These are phyloP conservation scores for Dactylellina drechsleri DNA, from an alignment of 2,329 filamentous ascomycete species.

Conservation along the genomic window DNA sequence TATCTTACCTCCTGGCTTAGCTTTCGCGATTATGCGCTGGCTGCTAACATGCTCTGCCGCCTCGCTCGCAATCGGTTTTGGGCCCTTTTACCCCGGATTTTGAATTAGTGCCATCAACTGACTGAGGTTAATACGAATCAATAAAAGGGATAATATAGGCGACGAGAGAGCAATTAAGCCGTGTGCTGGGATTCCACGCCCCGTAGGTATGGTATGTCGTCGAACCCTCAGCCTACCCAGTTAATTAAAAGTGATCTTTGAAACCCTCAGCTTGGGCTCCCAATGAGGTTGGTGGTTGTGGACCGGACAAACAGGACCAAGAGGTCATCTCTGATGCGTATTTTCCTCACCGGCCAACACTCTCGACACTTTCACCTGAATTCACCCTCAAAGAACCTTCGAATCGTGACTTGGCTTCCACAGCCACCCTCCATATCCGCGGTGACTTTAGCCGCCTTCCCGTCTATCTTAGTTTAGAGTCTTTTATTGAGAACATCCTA, in stretches of 20 bases:
- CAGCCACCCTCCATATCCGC: not conserved
- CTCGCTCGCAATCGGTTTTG: constrained; percentile 8
- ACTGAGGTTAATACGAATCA: constrained; percentile 38
- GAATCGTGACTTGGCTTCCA: constrained; percentile 13
- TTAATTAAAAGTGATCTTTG: too few species aligned
- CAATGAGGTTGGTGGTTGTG: constrained; percentile 21
- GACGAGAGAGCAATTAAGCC: constrained; percentile 11
- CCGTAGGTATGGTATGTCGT: constrained; percentile 7
- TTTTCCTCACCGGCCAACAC: constrained; percentile 30
- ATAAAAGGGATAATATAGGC: constrained; percentile 37
- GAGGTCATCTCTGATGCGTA: not conserved
- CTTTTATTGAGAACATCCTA: constrained; percentile 4
- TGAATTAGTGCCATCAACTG: constrained; percentile 31
- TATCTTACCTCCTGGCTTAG: not conserved
- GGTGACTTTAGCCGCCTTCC: constrained; percentile 1
- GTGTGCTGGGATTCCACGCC: constrained; percentile 22
- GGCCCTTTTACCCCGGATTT: constrained; percentile 51
- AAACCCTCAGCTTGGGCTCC: not conserved
- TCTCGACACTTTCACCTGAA: constrained; percentile 10
- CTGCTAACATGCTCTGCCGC: too few species aligned
- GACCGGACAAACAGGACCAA: constrained; percentile 21
- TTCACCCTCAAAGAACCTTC: constrained; percentile 1
- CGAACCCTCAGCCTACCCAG: constrained; percentile 5
- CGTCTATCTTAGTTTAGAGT: constrained; percentile 9
- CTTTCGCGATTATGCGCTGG: not conserved